Evolutionary conservation across 108 stramenopile species (phyloP), one percentile per base, ranked within the genome.

Genomic region (Fistulifera pelliculosa): DNA sequence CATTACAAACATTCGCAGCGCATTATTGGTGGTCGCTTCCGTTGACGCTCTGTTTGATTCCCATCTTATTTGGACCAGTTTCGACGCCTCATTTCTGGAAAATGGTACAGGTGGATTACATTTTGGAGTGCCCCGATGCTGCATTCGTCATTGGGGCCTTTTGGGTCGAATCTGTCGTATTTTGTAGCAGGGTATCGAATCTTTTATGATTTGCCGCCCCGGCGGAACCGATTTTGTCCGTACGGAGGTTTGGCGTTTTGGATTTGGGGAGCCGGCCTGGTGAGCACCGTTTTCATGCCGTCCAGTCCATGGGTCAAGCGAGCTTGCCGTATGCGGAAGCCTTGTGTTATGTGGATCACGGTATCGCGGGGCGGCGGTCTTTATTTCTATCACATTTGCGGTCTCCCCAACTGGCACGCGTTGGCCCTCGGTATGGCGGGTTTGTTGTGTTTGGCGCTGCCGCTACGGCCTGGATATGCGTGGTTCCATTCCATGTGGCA

Each of bases 331-430:
- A 35, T 35, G 61, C 75, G 13, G 66, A 70, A 44, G 49, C 39
- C 27, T 45, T 70, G 23, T 69, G 61, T 48, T 76, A 64, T 39
- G 15, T 76, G 28, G 75, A 76, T 63, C 75, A 76, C 47, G 75
- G 56, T 8, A 56, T 76, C 2, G 75, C 75, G 3, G 40, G 61
- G 54, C 69, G 19, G 63, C 75, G 0, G 38, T 22, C 18, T 60
- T 16, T 70, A 66, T 50, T 76, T 65, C 41, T 47, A 52, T 38
- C 49, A 67, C n/a, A 56, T 56, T 17, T 76, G 75, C 47, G 75
- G 75, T 1, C 27, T 22, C 7, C 75, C 75, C 13, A 53, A 54
- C 44, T 27, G 35, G 27, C 25, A 38, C 23, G 66, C 55, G 13
- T 60, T 17, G 25, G 15, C 50, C 0, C 35, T 76, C 19, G 69